Base-by-base conservation (phyloP, 371 early-diverging fungal genomes). In the Mortierella polycephala region DNA sequence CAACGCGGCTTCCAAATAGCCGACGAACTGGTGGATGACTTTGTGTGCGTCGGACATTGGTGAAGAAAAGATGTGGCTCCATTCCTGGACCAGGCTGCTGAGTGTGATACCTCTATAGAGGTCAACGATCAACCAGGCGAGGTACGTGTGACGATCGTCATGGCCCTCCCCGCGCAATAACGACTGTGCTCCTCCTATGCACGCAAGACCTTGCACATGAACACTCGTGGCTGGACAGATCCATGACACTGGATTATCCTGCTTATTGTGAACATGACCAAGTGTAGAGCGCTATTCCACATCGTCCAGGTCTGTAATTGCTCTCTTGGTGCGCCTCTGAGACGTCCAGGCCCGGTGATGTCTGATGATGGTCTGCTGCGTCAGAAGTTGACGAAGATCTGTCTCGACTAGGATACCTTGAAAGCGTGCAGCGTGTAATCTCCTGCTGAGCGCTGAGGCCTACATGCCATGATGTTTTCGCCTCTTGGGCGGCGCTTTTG, bases 381-480 rank as follows among this genome's bases (percentile, higher is more conserved):
- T 67, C 56, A 60, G 61, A 14, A 60, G 12, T 10, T 67, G 61
- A 0, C 60, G 67, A 6, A 67, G 39, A 30, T 67, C 67, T 0
- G 18, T 23, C 14, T 58, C 60, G 0, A 67, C 61, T 6, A 47
- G 30, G 4, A 0, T 40, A 0, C 20, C 42, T 0, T 55, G 47
- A 9, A 39, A 60, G 8, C 6, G 20, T 10, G 49, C 50, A 20
- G 23, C 18, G n/a, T 21, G 12, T 46, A 11, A 57, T 62, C 8
- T 62, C 62, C 9, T 39, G 16, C 51, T 62, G 52, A 9, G 20
- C 37, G 9, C 62, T 49, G 2, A 59, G 42, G 39, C 47, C 64
- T 40, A 70, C 54, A 2, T 1, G 1, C 56, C 55, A 63, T 0
- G 51, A 60, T 20, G 20, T 23, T 18, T 55, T 54, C 11, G 40